These are phyloP conservation scores for Nannizziopsis barbatae DNA, from an alignment of 2,329 filamentous ascomycete species.

Conservation along the genomic window DNA sequence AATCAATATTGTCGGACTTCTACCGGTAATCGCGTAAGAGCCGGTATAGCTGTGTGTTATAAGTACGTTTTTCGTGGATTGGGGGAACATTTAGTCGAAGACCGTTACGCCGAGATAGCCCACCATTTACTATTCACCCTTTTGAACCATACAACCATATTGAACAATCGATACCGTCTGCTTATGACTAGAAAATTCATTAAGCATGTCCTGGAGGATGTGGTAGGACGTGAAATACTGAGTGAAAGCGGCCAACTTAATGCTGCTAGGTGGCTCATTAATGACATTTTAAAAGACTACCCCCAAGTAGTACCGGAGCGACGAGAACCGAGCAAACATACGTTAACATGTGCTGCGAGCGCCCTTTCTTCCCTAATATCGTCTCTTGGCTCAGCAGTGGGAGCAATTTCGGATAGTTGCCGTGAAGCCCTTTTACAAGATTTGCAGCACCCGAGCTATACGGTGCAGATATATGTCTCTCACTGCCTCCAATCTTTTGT, in stretches of 20 bases:
- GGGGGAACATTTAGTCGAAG: constrained; percentile 71
- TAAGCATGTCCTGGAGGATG: constrained; percentile 69
- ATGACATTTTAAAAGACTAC: constrained; percentile 86
- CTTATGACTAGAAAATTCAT: constrained; percentile 77
- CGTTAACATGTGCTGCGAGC: constrained; percentile 65
- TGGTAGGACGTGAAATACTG: constrained; percentile 68
- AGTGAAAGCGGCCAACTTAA: constrained; percentile 81
- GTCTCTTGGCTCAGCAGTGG: constrained; percentile 71
- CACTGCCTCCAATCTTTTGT: constrained; percentile 79
- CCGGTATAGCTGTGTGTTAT: constrained; percentile 79
- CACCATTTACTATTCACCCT: constrained; percentile 71
- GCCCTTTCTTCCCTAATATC: constrained; percentile 68
- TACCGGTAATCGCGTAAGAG: constrained; percentile 68
- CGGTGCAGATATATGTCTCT: constrained; percentile 82
- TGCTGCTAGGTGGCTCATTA: constrained; percentile 70
- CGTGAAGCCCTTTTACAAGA: constrained; percentile 82
- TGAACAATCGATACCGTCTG: constrained; percentile 76
- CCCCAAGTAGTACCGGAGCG: constrained; percentile 79
- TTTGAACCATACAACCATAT: constrained; percentile 62
- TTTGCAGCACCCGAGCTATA: constrained; percentile 88
- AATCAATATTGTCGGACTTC: constrained; percentile 66
- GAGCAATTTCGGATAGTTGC: constrained; percentile 66
- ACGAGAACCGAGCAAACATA: constrained; percentile 78
- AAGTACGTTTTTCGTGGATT: constrained; percentile 66
- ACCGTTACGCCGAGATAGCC: constrained; percentile 68